Percentiles rank a stretch among this genome's conserved stretches.
Conservation (phyloP, 768 basidiomycete species). For the Pisolithus sp. region DNA sequence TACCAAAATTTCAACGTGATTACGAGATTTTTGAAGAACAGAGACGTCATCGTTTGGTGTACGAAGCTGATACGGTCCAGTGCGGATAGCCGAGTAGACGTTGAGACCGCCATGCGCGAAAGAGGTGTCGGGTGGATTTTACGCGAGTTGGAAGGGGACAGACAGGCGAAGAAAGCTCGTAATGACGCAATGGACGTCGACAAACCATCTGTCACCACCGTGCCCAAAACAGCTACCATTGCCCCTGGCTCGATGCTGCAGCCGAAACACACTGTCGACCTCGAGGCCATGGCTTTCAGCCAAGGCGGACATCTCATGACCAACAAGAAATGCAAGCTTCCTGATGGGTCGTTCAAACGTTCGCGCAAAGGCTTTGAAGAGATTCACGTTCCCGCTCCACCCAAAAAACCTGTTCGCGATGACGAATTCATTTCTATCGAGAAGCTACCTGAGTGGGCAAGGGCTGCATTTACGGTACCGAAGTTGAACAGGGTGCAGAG, state of each 20-base stretch:
- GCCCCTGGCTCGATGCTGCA: constrained; percentile 83
- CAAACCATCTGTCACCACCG: constrained; percentile 34
- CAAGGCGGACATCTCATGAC: constrained; percentile 98
- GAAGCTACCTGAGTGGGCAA: constrained; percentile 79
- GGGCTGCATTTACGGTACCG: constrained; percentile 76
- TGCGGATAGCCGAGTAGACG: constrained; percentile 83
- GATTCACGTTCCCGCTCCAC: constrained; percentile 93
- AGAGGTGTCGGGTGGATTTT: constrained; percentile 96
- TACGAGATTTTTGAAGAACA: constrained; percentile 87
- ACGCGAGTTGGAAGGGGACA: constrained; percentile 78
- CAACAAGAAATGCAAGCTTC: constrained; percentile 97
- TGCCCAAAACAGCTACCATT: constrained; percentile 81
- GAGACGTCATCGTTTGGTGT: constrained; percentile 96
- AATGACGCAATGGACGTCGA: constrained; percentile 79
- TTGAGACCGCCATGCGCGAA: constrained; percentile 98
- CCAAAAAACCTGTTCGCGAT: constrained; percentile 57
- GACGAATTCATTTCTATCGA: constrained; percentile 69
- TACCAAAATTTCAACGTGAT: constrained; percentile 88
- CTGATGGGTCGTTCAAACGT: constrained; percentile 96
- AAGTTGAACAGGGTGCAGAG: constrained; percentile 89
- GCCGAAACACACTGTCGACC: constrained; percentile 79
- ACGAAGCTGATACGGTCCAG: constrained; percentile 90
- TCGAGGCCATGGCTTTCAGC: constrained; percentile 92
- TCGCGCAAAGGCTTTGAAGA: constrained; percentile 96
- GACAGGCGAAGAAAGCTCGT: constrained; percentile 47